Evolutionary conservation across 176 grass and related monocot genomes (phyloP).

Genomic region (Chloris gayana): DNA sequence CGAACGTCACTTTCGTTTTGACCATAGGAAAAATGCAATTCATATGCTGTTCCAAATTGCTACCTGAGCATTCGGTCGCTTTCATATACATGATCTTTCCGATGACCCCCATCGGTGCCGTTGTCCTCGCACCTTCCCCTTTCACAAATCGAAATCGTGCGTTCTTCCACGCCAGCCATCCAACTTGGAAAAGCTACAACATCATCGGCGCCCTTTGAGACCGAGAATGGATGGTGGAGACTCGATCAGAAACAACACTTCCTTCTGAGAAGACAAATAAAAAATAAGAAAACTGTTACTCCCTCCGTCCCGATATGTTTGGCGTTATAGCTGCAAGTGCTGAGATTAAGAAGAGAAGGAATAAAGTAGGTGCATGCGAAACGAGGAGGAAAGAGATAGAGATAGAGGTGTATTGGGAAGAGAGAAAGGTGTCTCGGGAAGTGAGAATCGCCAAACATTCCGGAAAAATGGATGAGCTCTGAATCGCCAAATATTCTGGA

Average conservation of each 20-base stretch:
- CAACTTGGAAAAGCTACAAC: background rate
- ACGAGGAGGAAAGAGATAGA: too few relatives aligned
- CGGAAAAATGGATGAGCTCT: too few relatives aligned
- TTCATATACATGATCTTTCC: background rate
- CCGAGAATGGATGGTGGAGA: constrained; percentile 26
- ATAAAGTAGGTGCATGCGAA: too few relatives aligned
- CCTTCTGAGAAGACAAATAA: background rate
- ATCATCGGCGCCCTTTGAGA: background rate
- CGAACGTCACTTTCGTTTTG: background rate
- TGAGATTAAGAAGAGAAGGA: too few relatives aligned
- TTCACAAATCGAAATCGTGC: constrained; percentile 5
- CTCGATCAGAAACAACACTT: background rate
- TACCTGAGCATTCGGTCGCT: background rate
- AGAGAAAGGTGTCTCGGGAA: too few relatives aligned
- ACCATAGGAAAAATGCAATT: background rate
- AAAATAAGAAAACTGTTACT: background rate
- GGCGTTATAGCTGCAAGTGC: too few relatives aligned
- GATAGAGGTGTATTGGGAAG: too few relatives aligned
- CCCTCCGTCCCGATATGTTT: too few relatives aligned
- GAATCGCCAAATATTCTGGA: too few relatives aligned
- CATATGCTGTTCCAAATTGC: background rate
- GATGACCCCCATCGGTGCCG: too few relatives aligned
- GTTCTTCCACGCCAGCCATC: background rate
- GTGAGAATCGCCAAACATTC: too few relatives aligned
- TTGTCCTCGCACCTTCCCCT: background rate